Base-by-base conservation (phyloP, 257 asterid species). In the Penstemon davidsonii region DNA sequence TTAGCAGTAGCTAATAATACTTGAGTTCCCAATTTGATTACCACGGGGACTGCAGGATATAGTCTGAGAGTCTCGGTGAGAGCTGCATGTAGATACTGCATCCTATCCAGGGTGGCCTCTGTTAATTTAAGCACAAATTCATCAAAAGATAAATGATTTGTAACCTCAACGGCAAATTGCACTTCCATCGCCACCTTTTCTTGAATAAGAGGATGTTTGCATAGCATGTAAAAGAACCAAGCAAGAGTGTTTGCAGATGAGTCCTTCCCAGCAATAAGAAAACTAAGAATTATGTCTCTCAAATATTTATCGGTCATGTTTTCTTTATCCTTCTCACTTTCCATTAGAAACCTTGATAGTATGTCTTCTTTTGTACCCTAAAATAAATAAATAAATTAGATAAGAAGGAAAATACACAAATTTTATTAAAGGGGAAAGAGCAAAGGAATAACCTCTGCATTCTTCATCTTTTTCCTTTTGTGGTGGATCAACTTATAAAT, bases 141-240 rank as follows among this genome's bases (percentile, higher is more conserved):
- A 41, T 77, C 76, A 0, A 73, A 36, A 9, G 73, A 71, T 52
- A 51, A 12, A 6, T 45, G 67, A 41, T 75, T 68, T 42, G 53
- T 44, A 41, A 36, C 62, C 38, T 69, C 62, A 1, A 69, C 72
- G 42, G 71, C 81, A 65, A 63, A 71, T 64, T 62, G 81, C 36
- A 81, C 79, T 73, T 83, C 90, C 66, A 66, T 54, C 0, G 79
- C 71, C 52, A 84, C 64, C 77, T 77, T 87, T 62, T 82, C 93
- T 67, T 87, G 85, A 64, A 80, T 60, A 10, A 67, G 15, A 5
- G 85, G 88, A 63, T 80, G 62, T 71, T 73, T 81, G 69, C 94
- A 84, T 51, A 87, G 67, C 84, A 79, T 67, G 71, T 84, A 87
- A n/a, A 82, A 55, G 80, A 86, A 84, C 93, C 93, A 86, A 37